Conservation (phyloP, 192 early-diverging fungal species). For the Dimargaris cristalligena region DNA sequence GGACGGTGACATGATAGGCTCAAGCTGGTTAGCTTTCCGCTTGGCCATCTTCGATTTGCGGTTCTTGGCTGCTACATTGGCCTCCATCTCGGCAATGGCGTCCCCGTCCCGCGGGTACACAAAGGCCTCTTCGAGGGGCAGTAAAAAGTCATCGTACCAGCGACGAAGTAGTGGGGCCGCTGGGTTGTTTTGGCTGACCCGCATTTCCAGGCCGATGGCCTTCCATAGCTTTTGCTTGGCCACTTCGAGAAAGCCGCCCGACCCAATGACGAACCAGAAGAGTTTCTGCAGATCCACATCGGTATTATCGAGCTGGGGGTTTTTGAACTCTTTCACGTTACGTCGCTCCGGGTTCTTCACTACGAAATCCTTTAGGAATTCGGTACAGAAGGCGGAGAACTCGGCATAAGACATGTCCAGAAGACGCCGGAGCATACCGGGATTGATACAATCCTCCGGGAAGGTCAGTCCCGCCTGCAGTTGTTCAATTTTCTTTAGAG, state of each 20-base stretch:
- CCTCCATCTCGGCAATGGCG: constrained; percentile 1
- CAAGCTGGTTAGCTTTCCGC: neutral
- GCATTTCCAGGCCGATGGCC: constrained; percentile 6
- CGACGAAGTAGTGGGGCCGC: constrained; percentile 4
- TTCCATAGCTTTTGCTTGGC: constrained; percentile 8
- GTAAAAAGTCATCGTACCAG: constrained; percentile 8
- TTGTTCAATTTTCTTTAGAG: constrained; percentile 1
- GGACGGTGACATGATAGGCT: neutral
- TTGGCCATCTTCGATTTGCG: constrained; percentile 1
- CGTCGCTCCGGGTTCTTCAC: constrained; percentile 1
- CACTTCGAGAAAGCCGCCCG: neutral
- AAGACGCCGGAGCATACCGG: neutral
- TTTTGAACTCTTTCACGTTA: constrained; percentile 8
- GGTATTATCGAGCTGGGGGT: constrained; percentile 7
- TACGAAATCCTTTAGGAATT: neutral
- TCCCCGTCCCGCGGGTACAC: neutral
- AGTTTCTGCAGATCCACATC: constrained; percentile 5
- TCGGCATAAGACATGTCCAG: constrained; percentile 1
- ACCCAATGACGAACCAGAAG: constrained; percentile 6
- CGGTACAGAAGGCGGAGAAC: neutral
- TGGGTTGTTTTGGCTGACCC: constrained; percentile 5
- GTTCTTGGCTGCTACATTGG: neutral
- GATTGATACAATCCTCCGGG: constrained; percentile 2
- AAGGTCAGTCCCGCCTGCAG: neutral
- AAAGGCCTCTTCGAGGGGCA: constrained; percentile 6